A percentile compares a stretch with the other conserved stretches of the same genome.
Conservation (phyloP, 2,329 filamentous ascomycete species). For the Claviceps maximensis region DNA sequence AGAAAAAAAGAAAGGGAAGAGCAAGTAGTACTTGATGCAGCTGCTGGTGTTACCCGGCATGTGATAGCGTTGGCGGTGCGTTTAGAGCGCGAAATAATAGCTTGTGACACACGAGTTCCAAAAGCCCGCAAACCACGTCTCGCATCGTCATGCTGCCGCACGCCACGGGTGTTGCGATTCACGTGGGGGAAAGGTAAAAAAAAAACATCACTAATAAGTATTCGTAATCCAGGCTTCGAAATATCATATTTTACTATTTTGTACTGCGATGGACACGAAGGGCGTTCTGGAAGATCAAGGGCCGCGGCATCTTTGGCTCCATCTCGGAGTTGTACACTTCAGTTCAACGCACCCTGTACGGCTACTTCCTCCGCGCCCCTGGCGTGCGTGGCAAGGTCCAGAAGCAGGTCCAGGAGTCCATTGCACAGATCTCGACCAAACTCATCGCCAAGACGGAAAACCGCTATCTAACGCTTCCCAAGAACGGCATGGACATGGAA, state of each 20-base stretch:
- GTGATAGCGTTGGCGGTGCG: background rate
- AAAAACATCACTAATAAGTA: background rate
- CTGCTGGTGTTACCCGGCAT: background rate
- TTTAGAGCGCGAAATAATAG: background rate
- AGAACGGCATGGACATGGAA: constrained; percentile 71
- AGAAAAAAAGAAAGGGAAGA: background rate
- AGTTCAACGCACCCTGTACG: constrained; percentile 62
- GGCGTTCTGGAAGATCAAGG: constrained; percentile 71
- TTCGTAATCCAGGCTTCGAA: constrained; percentile 46
- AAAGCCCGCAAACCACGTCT: background rate
- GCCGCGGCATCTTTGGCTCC: constrained; percentile 75
- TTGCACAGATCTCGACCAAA: constrained; percentile 71
- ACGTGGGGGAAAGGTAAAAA: background rate
- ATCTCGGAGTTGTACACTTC: constrained; percentile 60
- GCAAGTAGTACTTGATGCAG: background rate
- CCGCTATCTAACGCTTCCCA: constrained; percentile 64
- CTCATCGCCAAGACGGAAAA: constrained; percentile 62
- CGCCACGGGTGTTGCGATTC: background rate
- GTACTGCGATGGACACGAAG: constrained; percentile 71
- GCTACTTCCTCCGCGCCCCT: constrained; percentile 72
- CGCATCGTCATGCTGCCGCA: background rate
- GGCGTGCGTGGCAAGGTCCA: constrained; percentile 79
- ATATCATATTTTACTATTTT: constrained; percentile 82
- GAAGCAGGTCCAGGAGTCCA: constrained; percentile 66
- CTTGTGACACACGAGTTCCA: too few species aligned